Conservation (phyloP, 2,329 filamentous ascomycete genomes). For the Trichothecium roseum region DNA sequence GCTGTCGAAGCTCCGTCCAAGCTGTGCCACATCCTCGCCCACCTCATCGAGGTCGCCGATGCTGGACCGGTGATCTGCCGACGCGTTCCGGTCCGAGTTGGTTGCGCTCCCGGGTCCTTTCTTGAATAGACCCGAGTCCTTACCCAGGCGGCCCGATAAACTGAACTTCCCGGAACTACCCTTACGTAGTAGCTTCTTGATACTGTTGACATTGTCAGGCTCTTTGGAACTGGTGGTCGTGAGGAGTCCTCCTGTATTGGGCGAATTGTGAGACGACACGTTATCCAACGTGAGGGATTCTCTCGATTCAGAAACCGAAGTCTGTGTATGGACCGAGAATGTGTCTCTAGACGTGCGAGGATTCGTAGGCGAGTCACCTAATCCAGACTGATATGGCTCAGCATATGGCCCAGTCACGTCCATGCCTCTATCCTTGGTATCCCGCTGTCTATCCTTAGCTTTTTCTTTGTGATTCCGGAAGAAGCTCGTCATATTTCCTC, state of each 20-base stretch:
- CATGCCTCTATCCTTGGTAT: conserved; percentile 19
- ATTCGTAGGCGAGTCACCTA: conserved; percentile 40
- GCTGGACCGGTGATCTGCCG: conserved; percentile 43
- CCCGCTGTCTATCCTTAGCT: conserved; percentile 20
- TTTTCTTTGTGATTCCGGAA: conserved; percentile 34
- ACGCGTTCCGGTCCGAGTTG: conserved; percentile 46
- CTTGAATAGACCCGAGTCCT: conserved; percentile 45
- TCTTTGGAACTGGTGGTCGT: conserved; percentile 33
- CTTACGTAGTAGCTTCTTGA: conserved; percentile 53
- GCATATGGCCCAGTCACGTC: conserved; percentile 25
- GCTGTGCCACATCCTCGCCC: conserved; percentile 30
- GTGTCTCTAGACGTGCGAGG: conserved; percentile 46
- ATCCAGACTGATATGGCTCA: conserved; percentile 22
- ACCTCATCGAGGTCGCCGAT: conserved; percentile 46
- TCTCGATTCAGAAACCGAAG: conserved; percentile 49
- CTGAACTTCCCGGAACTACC: conserved; percentile 57
- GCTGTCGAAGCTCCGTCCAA: conserved; percentile 46
- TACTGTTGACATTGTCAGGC: conserved; percentile 37
- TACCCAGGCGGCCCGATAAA: conserved; percentile 44
- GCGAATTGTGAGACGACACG: conserved; percentile 44
- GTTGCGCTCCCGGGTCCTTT: conserved; percentile 47
- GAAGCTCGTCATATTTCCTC: conserved; percentile 61
- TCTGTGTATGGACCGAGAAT: conserved; percentile 45
- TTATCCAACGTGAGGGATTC: conserved; percentile 48
- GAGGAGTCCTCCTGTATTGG: conserved; percentile 27